Evolutionary conservation across 768 basidiomycete species (phyloP).

Genomic region (Lentinula aciculospora): DNA sequence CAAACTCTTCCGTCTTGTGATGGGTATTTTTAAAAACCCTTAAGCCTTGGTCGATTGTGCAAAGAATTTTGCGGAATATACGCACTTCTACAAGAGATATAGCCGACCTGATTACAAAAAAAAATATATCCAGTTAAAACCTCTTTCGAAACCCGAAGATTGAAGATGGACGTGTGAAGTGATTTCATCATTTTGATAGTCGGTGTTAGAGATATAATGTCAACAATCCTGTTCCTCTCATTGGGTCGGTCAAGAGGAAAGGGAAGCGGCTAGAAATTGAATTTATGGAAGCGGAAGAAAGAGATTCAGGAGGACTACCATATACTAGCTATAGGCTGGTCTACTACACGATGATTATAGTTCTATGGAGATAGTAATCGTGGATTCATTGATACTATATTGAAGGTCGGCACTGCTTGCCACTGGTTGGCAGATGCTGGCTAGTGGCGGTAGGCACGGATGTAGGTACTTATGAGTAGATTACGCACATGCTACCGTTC

Average conservation of each 20-base stretch:
- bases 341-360: no score
- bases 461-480: neutral
- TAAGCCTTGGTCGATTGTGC: no score
- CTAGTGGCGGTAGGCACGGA: neutral
- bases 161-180: neutral
- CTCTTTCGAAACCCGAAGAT: neutral
- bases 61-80: no score
- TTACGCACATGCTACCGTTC: neutral
- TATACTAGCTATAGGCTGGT: neutral
- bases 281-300: neutral
- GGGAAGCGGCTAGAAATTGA: no score
- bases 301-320: neutral
- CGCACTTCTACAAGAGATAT: no score
- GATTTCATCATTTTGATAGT: neutral
- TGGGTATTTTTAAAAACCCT: no score
- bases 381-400: neutral
- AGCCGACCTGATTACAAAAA: neutral
- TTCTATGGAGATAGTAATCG: neutral
- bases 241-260: neutral
- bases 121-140: neutral
- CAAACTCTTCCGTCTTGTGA: no score
- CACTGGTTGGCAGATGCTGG: neutral
- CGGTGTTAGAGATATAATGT: neutral
- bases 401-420: neutral
- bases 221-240: neutral